Evolutionary conservation across 805 yeast genomes (phyloP).

Genomic region (Teunomyces kruisii): DNA sequence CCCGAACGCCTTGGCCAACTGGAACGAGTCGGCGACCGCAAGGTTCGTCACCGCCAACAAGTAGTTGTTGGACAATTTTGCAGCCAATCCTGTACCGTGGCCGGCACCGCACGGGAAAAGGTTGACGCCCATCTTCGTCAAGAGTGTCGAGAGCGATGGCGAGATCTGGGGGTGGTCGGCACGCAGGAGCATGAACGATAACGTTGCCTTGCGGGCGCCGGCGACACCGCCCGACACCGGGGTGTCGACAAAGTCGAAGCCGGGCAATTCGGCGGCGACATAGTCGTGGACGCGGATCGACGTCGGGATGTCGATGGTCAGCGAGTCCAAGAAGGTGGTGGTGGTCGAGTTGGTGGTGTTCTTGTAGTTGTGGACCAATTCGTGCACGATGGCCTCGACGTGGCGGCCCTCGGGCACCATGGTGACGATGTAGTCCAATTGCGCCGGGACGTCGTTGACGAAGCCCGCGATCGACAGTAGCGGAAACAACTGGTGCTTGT

Average conservation of each 20-base stretch:
- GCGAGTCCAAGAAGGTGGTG: constrained; percentile 43
- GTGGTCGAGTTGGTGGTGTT: constrained; percentile 3
- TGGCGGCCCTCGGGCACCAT: constrained; percentile 59
- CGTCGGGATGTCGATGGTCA: constrained; percentile 52
- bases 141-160: constrained; percentile 28
- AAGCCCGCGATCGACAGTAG: constrained; percentile 23
- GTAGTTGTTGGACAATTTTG: constrained; percentile 54
- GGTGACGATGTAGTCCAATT: constrained; percentile 44
- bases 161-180: constrained; percentile 25
- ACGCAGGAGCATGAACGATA: constrained; percentile 53
- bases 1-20: constrained; percentile 49
- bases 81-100: constrained; percentile 55
- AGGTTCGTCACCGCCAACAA: constrained; percentile 52
- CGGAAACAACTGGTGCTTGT: constrained; percentile 17
- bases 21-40: constrained; percentile 57
- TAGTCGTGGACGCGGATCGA: constrained; percentile 39
- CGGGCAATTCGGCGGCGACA: constrained; percentile 31
- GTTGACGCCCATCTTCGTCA: constrained; percentile 47
- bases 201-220: constrained; percentile 52
- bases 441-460: constrained; percentile 29
- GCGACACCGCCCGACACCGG: constrained; percentile 59
- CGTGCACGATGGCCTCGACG: constrained; percentile 41
- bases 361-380: constrained; percentile 34
- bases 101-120: constrained; percentile 48
- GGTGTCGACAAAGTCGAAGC: constrained; percentile 49